Conservation (phyloP, 2,329 filamentous ascomycete genomes). For the Ophiostoma piceae region DNA sequence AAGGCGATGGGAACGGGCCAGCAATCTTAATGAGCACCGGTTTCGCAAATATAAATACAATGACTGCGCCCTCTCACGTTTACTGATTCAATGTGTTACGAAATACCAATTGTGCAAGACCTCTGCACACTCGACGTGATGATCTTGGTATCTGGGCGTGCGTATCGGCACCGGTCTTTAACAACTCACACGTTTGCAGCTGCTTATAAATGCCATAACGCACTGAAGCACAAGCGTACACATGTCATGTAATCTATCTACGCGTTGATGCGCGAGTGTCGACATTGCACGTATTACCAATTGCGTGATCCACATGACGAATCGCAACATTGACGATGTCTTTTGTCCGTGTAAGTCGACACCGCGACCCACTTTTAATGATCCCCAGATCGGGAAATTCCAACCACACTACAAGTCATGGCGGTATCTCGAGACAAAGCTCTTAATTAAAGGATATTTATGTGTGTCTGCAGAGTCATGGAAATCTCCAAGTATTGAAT, state of each 20-base stretch:
- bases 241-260: neutral
- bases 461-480: neutral
- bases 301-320: conserved; percentile 9
- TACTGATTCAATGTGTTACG: too few species aligned
- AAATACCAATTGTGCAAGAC: neutral
- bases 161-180: neutral
- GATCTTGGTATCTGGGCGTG: neutral
- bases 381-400: neutral
- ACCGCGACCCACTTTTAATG: neutral
- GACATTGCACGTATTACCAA: conserved; percentile 5
- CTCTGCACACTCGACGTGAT: neutral
- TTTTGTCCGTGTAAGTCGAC: conserved; percentile 12
- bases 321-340: conserved; percentile 10
- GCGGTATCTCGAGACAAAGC: neutral
- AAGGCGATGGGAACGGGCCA: too few species aligned
- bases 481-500: too few species aligned
- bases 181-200: too few species aligned
- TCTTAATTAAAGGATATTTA: neutral
- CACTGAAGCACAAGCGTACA: neutral
- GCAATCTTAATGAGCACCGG: neutral
- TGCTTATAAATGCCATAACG: neutral
- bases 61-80: neutral
- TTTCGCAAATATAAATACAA: neutral
- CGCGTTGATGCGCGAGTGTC: neutral
- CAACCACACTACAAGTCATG: neutral